These are phyloP conservation scores for Penicillium tannophilum DNA, from an alignment of 495 filamentous ascomycete species.

Conservation along the genomic window DNA sequence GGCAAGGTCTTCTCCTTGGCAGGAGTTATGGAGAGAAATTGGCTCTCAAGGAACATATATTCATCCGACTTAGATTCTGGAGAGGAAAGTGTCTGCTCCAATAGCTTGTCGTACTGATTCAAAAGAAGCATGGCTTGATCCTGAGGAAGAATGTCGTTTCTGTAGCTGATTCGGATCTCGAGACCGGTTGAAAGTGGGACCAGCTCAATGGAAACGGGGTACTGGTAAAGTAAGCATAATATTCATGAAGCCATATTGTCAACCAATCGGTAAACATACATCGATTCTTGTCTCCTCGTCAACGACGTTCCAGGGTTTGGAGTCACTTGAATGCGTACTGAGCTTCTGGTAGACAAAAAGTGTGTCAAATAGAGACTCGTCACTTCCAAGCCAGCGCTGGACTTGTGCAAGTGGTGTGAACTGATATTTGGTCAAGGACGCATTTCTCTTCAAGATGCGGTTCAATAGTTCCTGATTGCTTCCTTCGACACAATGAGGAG, in stretches of 20 bases:
- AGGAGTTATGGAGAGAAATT: constrained; percentile 44
- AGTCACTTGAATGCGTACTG: constrained; percentile 14
- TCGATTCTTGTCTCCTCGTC: constrained; percentile 60
- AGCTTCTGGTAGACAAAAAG: constrained; percentile 77
- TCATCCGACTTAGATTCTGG: constrained; percentile 25
- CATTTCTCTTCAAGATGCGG: constrained; percentile 62
- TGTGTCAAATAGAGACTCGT: constrained; percentile 71
- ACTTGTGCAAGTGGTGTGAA: constrained; percentile 67
- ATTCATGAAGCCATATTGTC: constrained; percentile 18
- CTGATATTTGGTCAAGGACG: constrained; percentile 63
- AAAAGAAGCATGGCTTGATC: constrained; percentile 56
- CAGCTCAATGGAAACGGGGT: constrained; percentile 72
- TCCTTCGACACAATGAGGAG: constrained; percentile 50
- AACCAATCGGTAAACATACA: constrained; percentile 36
- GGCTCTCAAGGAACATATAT: constrained; percentile 20
- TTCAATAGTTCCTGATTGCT: constrained; percentile 57
- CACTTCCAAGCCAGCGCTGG: constrained; percentile 64
- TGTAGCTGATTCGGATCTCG: constrained; percentile 62
- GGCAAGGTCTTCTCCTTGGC: constrained; percentile 45
- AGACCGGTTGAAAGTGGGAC: constrained; percentile 54
- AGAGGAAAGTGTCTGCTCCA: constrained; percentile 31
- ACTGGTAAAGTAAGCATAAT: constrained; percentile 39
- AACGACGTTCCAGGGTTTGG: constrained; percentile 45
- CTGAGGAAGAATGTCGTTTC: constrained; percentile 57
- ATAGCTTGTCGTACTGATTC: constrained; percentile 32